Base-by-base conservation (phyloP, 2,329 filamentous ascomycete genomes). In the Verticillium tricorpus region DNA sequence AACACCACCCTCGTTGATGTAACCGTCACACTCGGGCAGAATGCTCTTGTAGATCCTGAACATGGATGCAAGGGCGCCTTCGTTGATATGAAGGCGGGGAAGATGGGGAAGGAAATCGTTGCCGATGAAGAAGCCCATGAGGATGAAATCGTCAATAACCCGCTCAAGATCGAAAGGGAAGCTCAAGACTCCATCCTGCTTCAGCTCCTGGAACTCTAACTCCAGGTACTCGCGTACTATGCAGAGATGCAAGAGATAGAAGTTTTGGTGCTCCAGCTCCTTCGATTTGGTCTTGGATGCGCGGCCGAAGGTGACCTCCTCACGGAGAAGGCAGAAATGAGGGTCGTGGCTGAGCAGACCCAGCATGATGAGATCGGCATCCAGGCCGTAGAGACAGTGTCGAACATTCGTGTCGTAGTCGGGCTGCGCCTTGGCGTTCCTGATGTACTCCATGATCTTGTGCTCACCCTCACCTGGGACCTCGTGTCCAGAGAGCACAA, bases 391-490 rank as follows among this genome's bases (percentile, higher is more conserved):
- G 65, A 99, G 83, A 77, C 96, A 99, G 77, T 99, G 95, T 62
- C 95, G 91, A 65, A 97, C 87, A 71, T 99, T 98, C 58, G 92
- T 85, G 74, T 97, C 89, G 76, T 99, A 99, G 66, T 89, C 87
- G 2, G 91, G 91, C 76, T 99, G 95, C 57, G 94, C 93, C 82
- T 98, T 98, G 65, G 95, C 92, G 76, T 96, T 92, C 69, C 95
- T 91, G 76, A 99, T 99, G 77, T 99, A 99, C 77, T 99, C 96
- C 95, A 99, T 99, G 77, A 99, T 97, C 80, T 99, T 99, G 82
- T 99, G 95, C 77, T 99, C 95, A 70, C 95, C 95, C 78, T 99
- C 96, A 69, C 95, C 95, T 7, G 95, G 95, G 31, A 98, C 94
- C 76, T 99, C 96, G 73, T 99, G 96, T 60, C 96, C 95, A 6